These are phyloP conservation scores for Phlyctochytrium arcticum DNA, from an alignment of 192 early-diverging fungal genomes.

Conservation along the genomic window DNA sequence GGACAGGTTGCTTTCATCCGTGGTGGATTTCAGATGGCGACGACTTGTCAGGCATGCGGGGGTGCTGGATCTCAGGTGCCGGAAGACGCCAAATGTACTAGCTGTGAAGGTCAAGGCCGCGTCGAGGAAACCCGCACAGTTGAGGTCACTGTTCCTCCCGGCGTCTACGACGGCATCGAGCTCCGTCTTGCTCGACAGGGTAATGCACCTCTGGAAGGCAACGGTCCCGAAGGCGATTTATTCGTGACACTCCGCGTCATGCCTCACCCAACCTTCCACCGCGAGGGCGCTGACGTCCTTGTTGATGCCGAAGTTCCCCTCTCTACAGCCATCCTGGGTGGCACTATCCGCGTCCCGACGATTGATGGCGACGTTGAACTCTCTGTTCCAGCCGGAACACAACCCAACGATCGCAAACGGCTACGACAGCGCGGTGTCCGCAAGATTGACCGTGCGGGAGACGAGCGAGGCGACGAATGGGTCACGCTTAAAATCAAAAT, in stretches of 20 bases:
- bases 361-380: slow-evolving; percentile 96
- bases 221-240: slow-evolving; percentile 78
- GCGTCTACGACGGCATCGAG: slow-evolving; percentile 78
- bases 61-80: slow-evolving; percentile 74
- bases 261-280: slow-evolving; percentile 64
- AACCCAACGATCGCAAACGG: slow-evolving; percentile 81
- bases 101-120: slow-evolving; percentile 78
- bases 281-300: slow-evolving; percentile 79
- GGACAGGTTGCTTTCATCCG: slow-evolving; percentile 76
- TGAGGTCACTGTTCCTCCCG: slow-evolving; percentile 73
- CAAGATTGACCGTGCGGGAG: slow-evolving; percentile 37
- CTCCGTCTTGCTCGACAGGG: slow-evolving; percentile 78
- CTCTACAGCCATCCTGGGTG: slow-evolving; percentile 83
- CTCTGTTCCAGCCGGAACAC: slow-evolving; percentile 76
- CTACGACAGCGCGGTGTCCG: slow-evolving; percentile 76
- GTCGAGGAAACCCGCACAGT: slow-evolving; percentile 71
- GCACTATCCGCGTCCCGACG: slow-evolving; percentile 79
- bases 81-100: slow-evolving; percentile 61
- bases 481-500: slow-evolving; percentile 80
- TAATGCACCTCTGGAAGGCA: slow-evolving; percentile 69
- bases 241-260: slow-evolving; percentile 56
- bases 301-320: slow-evolving; percentile 75
- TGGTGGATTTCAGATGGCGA: slow-evolving; percentile 89
- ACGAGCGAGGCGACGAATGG: slow-evolving; percentile 82
- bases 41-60: slow-evolving; percentile 77